These are phyloP conservation scores for Argentina anserina DNA, from an alignment of 306 rosid species.

Conservation along the genomic window DNA sequence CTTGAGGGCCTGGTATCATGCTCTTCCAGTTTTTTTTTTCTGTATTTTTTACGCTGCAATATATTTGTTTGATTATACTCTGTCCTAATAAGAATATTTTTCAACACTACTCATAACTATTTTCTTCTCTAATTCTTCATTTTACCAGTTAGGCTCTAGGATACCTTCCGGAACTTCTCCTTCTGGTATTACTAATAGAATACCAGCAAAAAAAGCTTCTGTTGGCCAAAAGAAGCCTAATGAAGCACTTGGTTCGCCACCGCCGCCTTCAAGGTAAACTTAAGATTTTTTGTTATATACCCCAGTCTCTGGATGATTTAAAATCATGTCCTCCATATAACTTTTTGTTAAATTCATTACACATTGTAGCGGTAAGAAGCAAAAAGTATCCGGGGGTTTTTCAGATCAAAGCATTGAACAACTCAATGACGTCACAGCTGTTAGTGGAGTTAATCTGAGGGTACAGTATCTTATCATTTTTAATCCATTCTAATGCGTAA, in stretches of 20 bases:
- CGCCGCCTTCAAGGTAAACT: slow-evolving; percentile 70
- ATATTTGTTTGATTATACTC: background rate
- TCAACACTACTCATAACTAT: background rate
- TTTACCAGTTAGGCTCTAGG: slow-evolving; percentile 47
- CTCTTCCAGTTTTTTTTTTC: background rate
- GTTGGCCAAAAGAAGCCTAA: slow-evolving; percentile 82
- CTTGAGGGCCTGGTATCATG: background rate
- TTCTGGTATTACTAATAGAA: slow-evolving; percentile 41
- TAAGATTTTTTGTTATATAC: background rate
- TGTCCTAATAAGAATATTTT: slow-evolving; percentile 3
- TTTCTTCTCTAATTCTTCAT: slow-evolving; percentile 6
- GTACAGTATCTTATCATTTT: slow-evolving; percentile 40
- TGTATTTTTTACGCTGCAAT: background rate
- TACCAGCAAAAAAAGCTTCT: slow-evolving; percentile 59
- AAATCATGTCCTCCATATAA: slow-evolving; percentile 12
- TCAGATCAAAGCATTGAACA: slow-evolving; percentile 85
- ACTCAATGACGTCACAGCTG: slow-evolving; percentile 93
- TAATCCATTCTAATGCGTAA: slow-evolving; percentile 8
- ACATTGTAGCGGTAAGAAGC: slow-evolving; percentile 68
- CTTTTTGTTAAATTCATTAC: background rate
- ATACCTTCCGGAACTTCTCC: slow-evolving; percentile 39
- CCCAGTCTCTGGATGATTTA: slow-evolving; percentile 8
- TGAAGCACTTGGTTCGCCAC: slow-evolving; percentile 83
- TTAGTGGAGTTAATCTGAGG: slow-evolving; percentile 97
- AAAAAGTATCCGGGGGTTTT: slow-evolving; percentile 74